phyloP scores from a whole-genome alignment of 768 basidiomycete genomes.

The Fomitopsis pulvina region DNA sequence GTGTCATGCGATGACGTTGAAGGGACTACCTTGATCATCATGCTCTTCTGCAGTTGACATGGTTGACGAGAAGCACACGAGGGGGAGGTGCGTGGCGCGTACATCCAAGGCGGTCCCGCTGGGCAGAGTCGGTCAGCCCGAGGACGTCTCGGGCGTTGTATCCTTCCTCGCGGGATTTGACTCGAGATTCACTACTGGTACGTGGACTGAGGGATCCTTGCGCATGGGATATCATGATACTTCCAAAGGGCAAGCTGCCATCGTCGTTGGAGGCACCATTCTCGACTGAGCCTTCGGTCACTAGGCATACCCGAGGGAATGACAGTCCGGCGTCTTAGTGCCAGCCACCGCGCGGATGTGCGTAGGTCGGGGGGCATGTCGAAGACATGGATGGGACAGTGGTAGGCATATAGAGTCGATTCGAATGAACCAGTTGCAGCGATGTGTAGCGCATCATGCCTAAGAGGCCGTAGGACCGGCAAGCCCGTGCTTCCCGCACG shows the following conservation, averaged over 20 bases:
- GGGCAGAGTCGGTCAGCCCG: constrained; percentile 21
- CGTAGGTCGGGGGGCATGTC: no score
- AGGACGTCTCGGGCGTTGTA: constrained; percentile 26
- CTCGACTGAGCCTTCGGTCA: no score
- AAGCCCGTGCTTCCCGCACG: no score
- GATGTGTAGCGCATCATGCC: no score
- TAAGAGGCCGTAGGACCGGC: no score
- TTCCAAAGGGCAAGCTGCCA: constrained; percentile 1
- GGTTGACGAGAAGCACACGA: constrained; percentile 12
- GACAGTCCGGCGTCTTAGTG: no score
- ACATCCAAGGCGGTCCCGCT: constrained; percentile 12
- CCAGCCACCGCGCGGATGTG: no score
- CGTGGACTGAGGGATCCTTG: not conserved
- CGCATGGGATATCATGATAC: not conserved
- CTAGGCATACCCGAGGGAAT: no score
- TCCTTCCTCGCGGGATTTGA: constrained; percentile 25
- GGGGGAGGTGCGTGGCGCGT: constrained; percentile 9
- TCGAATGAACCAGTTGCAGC: no score
- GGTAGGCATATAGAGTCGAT: no score
- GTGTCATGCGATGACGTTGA: not conserved
- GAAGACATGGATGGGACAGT: no score
- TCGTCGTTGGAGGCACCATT: constrained; percentile 1
- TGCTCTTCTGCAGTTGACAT: not conserved
- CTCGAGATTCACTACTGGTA: constrained; percentile 22
- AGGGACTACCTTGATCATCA: not conserved